Evolutionary conservation across 2,329 filamentous ascomycete genomes (phyloP).

Genomic region (Pestalotiopsis sp.): DNA sequence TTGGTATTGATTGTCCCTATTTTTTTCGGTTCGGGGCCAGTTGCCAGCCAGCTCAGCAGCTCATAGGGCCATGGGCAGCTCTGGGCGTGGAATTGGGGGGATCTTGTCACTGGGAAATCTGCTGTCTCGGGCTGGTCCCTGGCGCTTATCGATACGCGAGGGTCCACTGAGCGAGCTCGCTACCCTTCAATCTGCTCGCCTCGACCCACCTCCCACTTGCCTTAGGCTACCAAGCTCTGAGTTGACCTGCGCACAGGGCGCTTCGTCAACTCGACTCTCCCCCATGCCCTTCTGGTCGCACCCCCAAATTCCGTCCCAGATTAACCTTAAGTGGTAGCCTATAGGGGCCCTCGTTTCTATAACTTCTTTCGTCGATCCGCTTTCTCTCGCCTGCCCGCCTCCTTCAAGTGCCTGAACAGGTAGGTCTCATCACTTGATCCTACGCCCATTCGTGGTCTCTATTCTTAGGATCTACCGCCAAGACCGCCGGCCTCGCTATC

Average conservation of each 20-base stretch:
- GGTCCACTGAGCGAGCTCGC: neutral
- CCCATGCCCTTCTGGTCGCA: neutral
- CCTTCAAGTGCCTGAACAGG: conserved; percentile 1
- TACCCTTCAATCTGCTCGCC: neutral
- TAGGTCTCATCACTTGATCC: neutral
- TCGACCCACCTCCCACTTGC: neutral
- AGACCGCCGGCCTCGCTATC: neutral
- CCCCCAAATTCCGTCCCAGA: neutral
- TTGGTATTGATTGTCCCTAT: neutral
- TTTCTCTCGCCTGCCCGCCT: neutral
- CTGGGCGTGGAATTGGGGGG: neutral
- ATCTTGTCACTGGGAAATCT: neutral
- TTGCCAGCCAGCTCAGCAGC: neutral
- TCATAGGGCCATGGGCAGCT: neutral
- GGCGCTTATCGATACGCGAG: neutral
- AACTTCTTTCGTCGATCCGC: neutral
- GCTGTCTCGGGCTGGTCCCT: neutral
- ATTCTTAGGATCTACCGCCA: neutral
- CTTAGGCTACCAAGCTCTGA: neutral
- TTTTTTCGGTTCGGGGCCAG: neutral
- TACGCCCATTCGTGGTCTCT: conserved; percentile 3
- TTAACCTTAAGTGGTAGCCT: neutral
- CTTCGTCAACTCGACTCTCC: neutral
- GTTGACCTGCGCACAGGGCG: neutral
- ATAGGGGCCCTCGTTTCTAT: neutral